Evolutionary conservation across 139 green algal species (phyloP), one percentile per base, ranked within the genome.

Genomic region (Pseudopediastrum boryanum): DNA sequence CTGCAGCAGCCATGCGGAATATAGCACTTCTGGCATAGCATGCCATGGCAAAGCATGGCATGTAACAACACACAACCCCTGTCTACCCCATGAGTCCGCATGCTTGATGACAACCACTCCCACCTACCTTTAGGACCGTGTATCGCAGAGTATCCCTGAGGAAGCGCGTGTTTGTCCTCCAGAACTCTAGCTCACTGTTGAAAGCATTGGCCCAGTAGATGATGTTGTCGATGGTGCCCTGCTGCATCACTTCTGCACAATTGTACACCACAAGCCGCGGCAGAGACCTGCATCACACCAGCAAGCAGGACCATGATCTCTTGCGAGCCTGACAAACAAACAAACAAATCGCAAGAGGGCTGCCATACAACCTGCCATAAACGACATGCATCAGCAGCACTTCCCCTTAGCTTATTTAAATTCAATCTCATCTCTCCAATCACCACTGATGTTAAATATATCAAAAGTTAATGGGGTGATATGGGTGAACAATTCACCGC

Each of bases 171-270:
- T 66, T 35, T 41, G 29, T 77, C 2, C 33, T 25, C 69, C 69
- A 77, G 33, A 77, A 77, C 27, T 62, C 46, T 10, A 77, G 50
- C 19, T 77, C 48, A 38, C 27, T 48, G 50, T 77, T 77, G 69
- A 77, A 77, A 4, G 69, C 69, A 25, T 77, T 77, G 36, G 65
- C 69, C 68, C 68, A 76, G 44, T 76, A 76, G 51, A 76, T 76
- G 46, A 76, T 52, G 54, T 4, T 25, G 7, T 77, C 50, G 39
- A 77, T 77, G 36, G 64, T 50, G 2, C 38, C 2, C 68, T 76
- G 68, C 69, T 65, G 69, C 33, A 77, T 23, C 33, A 77, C 69
- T 23, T 54, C 25, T 9, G 65, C 69, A 3, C 33, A 41, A 66
- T 77, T 51, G 46, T 38, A 51, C 48, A 77, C 25, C 50, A 77